Evolutionary conservation across 495 filamentous ascomycete genomes (phyloP), one percentile per base, ranked within the genome.

Genomic region (Xylaria scruposa): DNA sequence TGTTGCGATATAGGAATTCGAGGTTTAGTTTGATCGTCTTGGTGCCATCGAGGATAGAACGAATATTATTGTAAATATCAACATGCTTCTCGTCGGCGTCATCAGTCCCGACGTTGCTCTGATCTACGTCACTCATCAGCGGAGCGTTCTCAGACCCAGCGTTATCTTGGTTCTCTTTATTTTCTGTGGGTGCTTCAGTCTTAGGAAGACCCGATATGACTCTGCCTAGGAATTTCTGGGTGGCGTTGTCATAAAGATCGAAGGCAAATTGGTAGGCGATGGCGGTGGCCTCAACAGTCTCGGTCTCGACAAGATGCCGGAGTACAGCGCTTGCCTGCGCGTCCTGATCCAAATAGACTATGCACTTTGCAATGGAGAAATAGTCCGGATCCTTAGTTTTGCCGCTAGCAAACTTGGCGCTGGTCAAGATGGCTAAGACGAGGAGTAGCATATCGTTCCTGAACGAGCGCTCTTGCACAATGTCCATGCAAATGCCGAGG

Each of bases 201-300:
- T 81, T 81, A 0, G 93, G 92, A 31, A 98, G 86, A 56, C 92
- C 89, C 54, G 93, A 88, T 78, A 93, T 92, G 72, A 98, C 94
- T 81, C 94, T 98, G 72, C 91, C 90, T 21, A 99, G 82, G 77
- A 98, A 99, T 75, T 98, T 95, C 77, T 99, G 96, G 0, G 96
- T 97, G 76, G 95, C 95, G 75, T 98, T 98, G 80, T 98, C 96
- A 81, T 97, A 97, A 40, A 99, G 88, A 75, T 98, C 96, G 78
- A 99, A 99, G 2, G 96, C 95, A 38, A 98, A 96, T 78, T 99
- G 97, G 78, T 98, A 98, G 26, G 96, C 97, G 61, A 95, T 90
- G 0, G 95, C 92, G 13, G 91, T 87, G 4, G 94, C 92, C 65
- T 88, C 90, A 21, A 88, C 81, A 75, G 96, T 94, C 10, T 91